Percentiles rank a stretch among this genome's conserved stretches.
phyloP scores from a whole-genome alignment of 2,329 filamentous ascomycete genomes.

The Kalmusia sp. region DNA sequence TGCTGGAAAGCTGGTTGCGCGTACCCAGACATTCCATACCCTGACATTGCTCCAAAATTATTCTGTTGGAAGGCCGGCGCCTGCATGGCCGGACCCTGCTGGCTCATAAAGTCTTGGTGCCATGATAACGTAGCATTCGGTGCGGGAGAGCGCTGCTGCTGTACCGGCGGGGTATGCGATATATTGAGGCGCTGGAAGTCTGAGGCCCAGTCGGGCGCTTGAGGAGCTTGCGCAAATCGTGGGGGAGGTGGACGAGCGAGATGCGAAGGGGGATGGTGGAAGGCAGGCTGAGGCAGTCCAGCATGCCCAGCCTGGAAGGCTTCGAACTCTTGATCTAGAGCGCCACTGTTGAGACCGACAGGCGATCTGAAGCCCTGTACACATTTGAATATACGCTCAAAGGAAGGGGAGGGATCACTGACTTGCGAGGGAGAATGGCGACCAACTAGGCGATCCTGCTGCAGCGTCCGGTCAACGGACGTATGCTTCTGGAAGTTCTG shows the following conservation, averaged over 20 bases:
- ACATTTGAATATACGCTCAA: constrained; percentile 20
- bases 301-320: constrained; percentile 67
- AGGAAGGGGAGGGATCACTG: constrained; percentile 25
- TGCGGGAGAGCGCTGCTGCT: constrained; percentile 52
- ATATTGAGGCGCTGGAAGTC: constrained; percentile 59
- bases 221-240: constrained; percentile 40
- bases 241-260: constrained; percentile 48
- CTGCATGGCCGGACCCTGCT: constrained; percentile 44
- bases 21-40: constrained; percentile 36
- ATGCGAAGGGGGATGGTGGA: constrained; percentile 43
- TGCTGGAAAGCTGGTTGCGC: constrained; percentile 37
- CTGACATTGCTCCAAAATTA: constrained; percentile 34
- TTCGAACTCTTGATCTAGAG: constrained; percentile 71
- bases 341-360: constrained; percentile 59
- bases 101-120: constrained; percentile 66
- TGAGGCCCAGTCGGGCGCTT: constrained; percentile 54
- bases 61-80: constrained; percentile 34
- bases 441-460: constrained; percentile 72
- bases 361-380: constrained; percentile 67
- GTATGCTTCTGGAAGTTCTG: constrained; percentile 76
- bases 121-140: constrained; percentile 53
- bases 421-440: constrained; percentile 64
- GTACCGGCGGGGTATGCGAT: constrained; percentile 53
- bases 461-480: constrained; percentile 71
- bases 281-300: constrained; percentile 46